Conservation (phyloP, 2,329 filamentous ascomycete genomes). For the Scedosporium dehoogii region DNA sequence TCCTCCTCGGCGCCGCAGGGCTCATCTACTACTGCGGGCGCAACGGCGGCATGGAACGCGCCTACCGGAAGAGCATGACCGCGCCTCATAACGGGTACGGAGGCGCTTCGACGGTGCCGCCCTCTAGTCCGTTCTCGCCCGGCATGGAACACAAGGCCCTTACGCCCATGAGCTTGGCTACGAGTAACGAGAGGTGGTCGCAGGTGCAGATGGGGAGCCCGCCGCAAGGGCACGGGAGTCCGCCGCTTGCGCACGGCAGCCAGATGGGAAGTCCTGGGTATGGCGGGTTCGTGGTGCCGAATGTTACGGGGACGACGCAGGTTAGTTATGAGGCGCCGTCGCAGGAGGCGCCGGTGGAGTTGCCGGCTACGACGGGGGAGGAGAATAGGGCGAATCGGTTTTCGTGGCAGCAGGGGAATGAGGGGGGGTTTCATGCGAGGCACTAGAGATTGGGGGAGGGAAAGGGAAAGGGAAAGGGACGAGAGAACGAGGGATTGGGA, state of each 20-base stretch:
- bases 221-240: no score
- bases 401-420: background rate
- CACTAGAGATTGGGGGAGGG: background rate
- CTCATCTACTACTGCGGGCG: constrained; percentile 39
- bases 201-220: no score
- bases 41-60: constrained; percentile 25
- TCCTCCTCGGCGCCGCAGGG: constrained; percentile 30
- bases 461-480: background rate
- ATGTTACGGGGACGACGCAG: background rate
- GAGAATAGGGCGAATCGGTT: background rate
- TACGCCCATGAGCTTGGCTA: background rate
- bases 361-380: background rate
- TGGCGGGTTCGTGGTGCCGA: background rate
- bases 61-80: constrained; percentile 20
- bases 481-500: background rate
- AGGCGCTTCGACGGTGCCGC: background rate
- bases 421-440: background rate
- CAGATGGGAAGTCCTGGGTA: background rate
- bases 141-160: background rate
- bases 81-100: background rate
- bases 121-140: background rate
- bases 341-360: background rate
- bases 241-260: no score
- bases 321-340: background rate
- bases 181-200: background rate